Evolutionary conservation across 768 basidiomycete species (phyloP), one percentile per base, ranked within the genome.

Genomic region (Postia placenta): DNA sequence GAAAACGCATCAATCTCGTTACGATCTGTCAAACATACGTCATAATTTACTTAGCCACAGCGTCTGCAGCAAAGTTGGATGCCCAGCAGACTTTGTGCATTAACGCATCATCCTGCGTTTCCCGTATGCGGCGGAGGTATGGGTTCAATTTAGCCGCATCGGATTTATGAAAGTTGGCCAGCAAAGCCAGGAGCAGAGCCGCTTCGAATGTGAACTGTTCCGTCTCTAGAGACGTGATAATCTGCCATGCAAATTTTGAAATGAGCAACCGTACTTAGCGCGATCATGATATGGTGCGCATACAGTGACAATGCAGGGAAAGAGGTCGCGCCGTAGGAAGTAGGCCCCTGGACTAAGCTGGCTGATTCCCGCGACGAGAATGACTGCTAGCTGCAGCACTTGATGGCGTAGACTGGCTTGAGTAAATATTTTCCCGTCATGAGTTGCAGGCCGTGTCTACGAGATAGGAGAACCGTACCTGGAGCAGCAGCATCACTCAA

Each of bases 271-370:
- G 24, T 27, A 9, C 4, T 3, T 12, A n/a, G n/a, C 17, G 4
- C 14, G 17, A 5, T n/a, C 12, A 11, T 22, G 2, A 35, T 5
- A 23, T 36, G n/a, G 4, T 27, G 4, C 5, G 68, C 76, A 39
- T 46, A 78, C 83, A 17, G 68, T 65, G 17, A 67, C 64, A 22
- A 84, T 70, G 1, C 75, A 68, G 3, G 81, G 74, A 57, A 79
- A 84, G 17, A 85, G 66, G 59, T 86, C 79, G 36, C 69, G 68
- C 11, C 81, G 76, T 12, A 86, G 71, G 41, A 87, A 79, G 57
- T 85, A 87, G 6, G 85, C 85, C 9, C 83, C 84, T 0, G 82
- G 80, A 56, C 85, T 87, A 14, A 83, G 70, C 54, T 87, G 73
- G 42, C 70, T 74, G 44, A 83, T 69, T 9, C 79, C 74, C 47